phyloP scores from a whole-genome alignment of 169 alveolate genomes.

The Eimeria tenella region DNA sequence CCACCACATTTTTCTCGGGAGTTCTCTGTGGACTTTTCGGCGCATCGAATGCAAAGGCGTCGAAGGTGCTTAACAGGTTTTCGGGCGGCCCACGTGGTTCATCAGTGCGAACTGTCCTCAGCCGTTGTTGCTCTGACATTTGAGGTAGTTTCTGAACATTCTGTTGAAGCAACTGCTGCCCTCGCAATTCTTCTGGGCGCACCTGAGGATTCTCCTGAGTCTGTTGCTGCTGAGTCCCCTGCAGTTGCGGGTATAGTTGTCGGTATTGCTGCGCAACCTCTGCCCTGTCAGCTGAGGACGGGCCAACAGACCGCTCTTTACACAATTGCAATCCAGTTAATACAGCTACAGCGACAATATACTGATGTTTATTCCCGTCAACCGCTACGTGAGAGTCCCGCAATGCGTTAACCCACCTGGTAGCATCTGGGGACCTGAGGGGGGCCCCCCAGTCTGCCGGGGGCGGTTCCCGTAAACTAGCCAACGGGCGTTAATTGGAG shows the following conservation, averaged over 20 bases:
- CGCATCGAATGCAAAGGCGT: constrained; percentile 16
- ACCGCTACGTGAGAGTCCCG: too few relatives aligned
- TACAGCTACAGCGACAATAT: too few relatives aligned
- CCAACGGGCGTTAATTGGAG: too few relatives aligned
- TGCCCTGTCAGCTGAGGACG: not conserved
- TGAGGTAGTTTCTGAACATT: not conserved
- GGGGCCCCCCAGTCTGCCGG: too few relatives aligned
- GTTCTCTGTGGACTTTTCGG: constrained; percentile 8
- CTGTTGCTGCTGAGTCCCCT: not conserved
- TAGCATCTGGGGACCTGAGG: too few relatives aligned
- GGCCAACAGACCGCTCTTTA: too few relatives aligned
- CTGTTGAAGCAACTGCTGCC: not conserved
- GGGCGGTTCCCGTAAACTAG: too few relatives aligned
- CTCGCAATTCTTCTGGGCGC: not conserved
- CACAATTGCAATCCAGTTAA: too few relatives aligned
- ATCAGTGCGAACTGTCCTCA: too few relatives aligned
- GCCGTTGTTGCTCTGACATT: not conserved
- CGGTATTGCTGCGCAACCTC: not conserved
- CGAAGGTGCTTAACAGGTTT: not conserved
- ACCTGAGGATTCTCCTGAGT: not conserved
- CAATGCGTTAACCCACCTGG: too few relatives aligned
- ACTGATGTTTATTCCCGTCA: too few relatives aligned
- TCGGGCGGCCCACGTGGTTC: not conserved
- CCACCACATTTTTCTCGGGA: not conserved
- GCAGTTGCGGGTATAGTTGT: not conserved